Base-by-base conservation (phyloP, 2,329 filamentous ascomycete species). In the Leptographium galeiforme region DNA sequence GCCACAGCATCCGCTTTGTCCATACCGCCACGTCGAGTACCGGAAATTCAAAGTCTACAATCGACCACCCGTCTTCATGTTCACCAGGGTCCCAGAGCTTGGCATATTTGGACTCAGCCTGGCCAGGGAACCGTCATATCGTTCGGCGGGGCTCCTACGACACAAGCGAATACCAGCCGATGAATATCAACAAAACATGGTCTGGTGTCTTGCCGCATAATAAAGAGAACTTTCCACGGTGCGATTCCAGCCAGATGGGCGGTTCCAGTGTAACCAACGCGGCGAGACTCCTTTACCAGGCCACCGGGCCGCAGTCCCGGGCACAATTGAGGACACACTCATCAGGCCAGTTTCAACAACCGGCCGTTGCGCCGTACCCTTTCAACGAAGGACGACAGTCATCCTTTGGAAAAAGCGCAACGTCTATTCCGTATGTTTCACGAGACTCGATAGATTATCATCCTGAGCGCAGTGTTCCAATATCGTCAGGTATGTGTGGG, bases 1-100 rank as follows among this genome's bases (percentile, higher is more conserved):
- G 74, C 54, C 74, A 76, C 53, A 83, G 80, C 58, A 72, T 84
- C 44, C 73, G 79, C 1, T 83, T 79, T 57, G 68, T 73, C 19
- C 43, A 14, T 33, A 6, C 41, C 8, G 13, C 50, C 8, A n/a
- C 41, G 5, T 18, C 32, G 6, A 14, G 7, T 10, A 18, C 25
- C 4, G 11, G 44, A 13, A 36, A 11, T 40, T 7, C 25, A 11
- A 25, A 48, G n/a, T 2, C 13, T 13, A 11, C 16, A 49, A 16
- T 6, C 34, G 36, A 32, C 8, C n/a, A 8, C 8, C 6, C n/a
- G 19, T 13, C 2, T 11, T 40, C 19, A 12, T 8, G 11, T n/a
- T 8, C 19, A 14, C n/a, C 38, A 32, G 38, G 30, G 16, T 36
- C 43, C 34, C 32, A 10, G 34, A 18, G 13, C 12, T 10, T 18